Evolutionary conservation across 129 eudicot genomes (phyloP), one percentile per base, ranked within the genome.

Genomic region (Ambrosia artemisiifolia): DNA sequence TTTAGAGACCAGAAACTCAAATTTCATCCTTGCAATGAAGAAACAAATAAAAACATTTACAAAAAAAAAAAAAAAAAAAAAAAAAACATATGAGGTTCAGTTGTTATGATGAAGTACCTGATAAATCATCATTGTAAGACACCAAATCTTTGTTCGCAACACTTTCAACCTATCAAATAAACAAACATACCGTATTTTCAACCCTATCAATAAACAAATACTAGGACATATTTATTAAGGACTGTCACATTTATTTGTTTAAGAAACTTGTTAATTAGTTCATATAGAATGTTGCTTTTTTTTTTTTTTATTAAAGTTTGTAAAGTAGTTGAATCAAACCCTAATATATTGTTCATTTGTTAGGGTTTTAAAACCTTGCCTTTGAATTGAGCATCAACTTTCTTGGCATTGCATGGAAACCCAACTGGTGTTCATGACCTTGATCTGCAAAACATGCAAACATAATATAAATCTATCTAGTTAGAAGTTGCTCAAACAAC

Each of bases 401-500:
- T 60, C 65, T 60, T 60, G 65, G 42, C 20, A 60, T 60, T 60
- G 65, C 43, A 32, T 60, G 65, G 65, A 32, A 12, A 60, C 19
- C 43, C 0, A 60, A 60, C 65, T 10, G 13, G 3, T 60, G 40
- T 60, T 60, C 65, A 60, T 60, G 65, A 49, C 10, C 78, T 7
- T 74, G 71, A 63, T 64, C 78, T 74, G 78, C 71, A 63, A 63
- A 71, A 42, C 30, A 71, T 56, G 42, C 32, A 57, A 71, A 71
- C 66, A 71, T 56, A 11, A 56, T 3, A 3, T 7, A 38, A 38
- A 13, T 12, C 17, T 14, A 48, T 14, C 13, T 12, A 14, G 18
- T 13, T 12, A 11, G 19, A 36, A 47, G 4, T 47, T 47, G 0
- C 17, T 48, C 19, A 49, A 49, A 1, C 55, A 14, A 49, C 38